phyloP scores from a whole-genome alignment of 768 basidiomycete species.

The Lentinula detonsa region DNA sequence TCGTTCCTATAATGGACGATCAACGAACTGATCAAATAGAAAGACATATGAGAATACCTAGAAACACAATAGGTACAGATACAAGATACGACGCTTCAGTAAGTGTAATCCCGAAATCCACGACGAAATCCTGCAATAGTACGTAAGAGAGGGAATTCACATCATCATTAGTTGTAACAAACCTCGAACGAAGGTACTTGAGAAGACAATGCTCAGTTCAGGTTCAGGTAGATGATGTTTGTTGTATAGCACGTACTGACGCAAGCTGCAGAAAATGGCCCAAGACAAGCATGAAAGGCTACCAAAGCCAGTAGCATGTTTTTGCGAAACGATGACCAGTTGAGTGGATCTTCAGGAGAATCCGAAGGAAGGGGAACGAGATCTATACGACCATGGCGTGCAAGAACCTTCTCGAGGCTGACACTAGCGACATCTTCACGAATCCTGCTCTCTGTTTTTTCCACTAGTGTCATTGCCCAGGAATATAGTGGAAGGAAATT shows the following conservation, averaged over 20 bases:
- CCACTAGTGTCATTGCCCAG: neutral
- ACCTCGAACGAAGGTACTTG: constrained; percentile 3
- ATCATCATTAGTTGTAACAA: neutral
- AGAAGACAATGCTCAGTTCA: neutral
- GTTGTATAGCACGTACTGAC: neutral
- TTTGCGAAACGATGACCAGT: constrained; percentile 1
- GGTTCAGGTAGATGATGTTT: neutral
- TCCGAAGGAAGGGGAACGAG: constrained; percentile 1
- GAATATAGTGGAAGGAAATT: neutral
- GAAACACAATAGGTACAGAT: neutral
- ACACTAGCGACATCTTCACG: neutral
- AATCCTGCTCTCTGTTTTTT: neutral
- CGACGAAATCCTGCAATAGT: neutral
- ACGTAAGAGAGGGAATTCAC: neutral
- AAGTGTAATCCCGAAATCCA: neutral
- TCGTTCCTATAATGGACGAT: neutral
- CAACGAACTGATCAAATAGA: no score
- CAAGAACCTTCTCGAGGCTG: neutral
- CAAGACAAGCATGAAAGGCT: neutral
- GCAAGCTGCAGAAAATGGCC: constrained; percentile 1
- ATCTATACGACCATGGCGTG: neutral
- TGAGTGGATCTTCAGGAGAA: neutral
- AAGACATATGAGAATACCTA: neutral
- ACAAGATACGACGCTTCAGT: constrained; percentile 1
- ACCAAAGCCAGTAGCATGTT: neutral